Base-by-base conservation (phyloP, 805 yeast species). In the Isabelozyma pseudorhagii region DNA sequence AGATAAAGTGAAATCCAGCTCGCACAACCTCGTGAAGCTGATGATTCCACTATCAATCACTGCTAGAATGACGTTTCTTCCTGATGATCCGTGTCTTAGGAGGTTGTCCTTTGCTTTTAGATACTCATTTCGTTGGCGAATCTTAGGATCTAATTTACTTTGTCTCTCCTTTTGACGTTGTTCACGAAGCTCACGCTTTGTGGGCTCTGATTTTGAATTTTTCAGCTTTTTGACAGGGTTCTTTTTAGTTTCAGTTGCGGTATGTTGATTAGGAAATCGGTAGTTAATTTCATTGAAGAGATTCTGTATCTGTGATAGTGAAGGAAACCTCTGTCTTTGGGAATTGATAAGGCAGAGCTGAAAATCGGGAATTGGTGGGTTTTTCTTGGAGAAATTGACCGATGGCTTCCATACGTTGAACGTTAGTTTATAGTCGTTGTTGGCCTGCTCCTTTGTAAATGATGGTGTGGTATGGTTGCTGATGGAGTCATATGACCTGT, bases 381-480 rank as follows among this genome's bases (percentile, higher is more conserved):
- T 58, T 34, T 81, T 83, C 57, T 90, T 90, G 50, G 83, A 84
- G 69, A 87, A 92, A 3, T 72, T 67, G 0, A 87, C 77, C 2
- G 77, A 71, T 1, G 98, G 97, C 62, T 88, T 90, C 97, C 97
- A 92, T 3, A 89, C 87, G 58, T 86, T 76, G 57, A 74, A 91
- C 0, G 80, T 71, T 3, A 86, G 67, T 5, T 61, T 49, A 38
- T 63, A 66, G 2, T 51, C 42, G 6, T 49, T 40, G 25, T 21
- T 21, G 25, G 25, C 25, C 25, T 21, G 25, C 6, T 21, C 9
- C 31, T 51, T 40, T n/a, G 5, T 2, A 46, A 48, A 10, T 49
- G 47, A 0, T 47, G 21, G 8, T 5, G 3, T 41, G 28, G 7
- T 38, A 40, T 46, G 49, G 15, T 34, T 42, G 40, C 40, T 46